Percentiles rank a stretch among this genome's conserved stretches.
phyloP scores from a whole-genome alignment of 257 asterid species.

The Plantago major region DNA sequence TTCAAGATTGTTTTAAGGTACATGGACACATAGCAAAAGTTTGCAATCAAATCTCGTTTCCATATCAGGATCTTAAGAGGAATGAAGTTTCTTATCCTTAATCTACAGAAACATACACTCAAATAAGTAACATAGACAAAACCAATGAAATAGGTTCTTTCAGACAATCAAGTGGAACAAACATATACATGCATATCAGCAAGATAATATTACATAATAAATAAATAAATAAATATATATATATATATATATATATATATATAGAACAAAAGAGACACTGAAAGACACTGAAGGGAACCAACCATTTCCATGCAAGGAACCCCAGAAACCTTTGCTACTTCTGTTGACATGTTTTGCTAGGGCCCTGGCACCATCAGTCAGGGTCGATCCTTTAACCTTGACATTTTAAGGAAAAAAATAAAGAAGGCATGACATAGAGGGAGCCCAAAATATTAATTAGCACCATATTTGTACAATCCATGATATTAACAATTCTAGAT shows the following conservation, averaged over 20 bases:
- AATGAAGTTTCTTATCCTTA: no score
- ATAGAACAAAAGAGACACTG: conserved; percentile 9
- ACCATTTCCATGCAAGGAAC: conserved; percentile 65
- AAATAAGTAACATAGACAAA: not conserved
- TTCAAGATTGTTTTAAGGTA: not conserved
- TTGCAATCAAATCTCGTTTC: no score
- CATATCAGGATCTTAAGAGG: no score
- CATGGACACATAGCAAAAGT: no score
- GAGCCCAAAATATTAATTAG: no score
- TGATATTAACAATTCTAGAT: no score
- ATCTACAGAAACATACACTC: no score
- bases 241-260: not conserved
- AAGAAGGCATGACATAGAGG: conserved; percentile 13
- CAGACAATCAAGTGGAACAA: not conserved
- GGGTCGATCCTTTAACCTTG: conserved; percentile 61
- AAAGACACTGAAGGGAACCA: conserved; percentile 30
- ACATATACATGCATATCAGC: not conserved
- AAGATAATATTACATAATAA: not conserved
- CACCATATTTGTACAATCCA: no score
- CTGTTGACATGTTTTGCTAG: conserved; percentile 68
- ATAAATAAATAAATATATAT: not conserved
- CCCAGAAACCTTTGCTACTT: conserved; percentile 76
- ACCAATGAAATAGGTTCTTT: not conserved
- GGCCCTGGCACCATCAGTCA: conserved; percentile 88
- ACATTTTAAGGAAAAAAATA: conserved; percentile 12